A percentile compares a stretch with the other conserved stretches of the same genome.
phyloP scores from a whole-genome alignment of 2,329 filamentous ascomycete genomes.

The Sarocladiaceae sp. region DNA sequence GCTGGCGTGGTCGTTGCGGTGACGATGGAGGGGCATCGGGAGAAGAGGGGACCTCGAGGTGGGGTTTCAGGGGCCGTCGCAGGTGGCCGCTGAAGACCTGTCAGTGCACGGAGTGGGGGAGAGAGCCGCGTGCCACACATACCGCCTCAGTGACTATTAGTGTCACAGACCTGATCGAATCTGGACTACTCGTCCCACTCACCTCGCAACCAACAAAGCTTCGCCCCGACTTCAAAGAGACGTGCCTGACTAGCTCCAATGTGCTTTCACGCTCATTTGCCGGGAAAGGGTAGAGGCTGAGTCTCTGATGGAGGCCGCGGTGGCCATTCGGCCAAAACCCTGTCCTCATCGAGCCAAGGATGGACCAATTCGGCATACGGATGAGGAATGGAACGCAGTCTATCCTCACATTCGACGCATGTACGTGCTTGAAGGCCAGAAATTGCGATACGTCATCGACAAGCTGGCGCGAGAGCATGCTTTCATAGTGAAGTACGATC shows the following conservation, averaged over 20 bases:
- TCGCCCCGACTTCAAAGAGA: no score
- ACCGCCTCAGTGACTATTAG: no score
- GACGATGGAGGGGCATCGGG: conserved; percentile 27
- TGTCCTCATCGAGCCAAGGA: not conserved
- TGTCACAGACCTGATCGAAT: no score
- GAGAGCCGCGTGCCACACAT: no score
- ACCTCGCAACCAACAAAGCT: no score
- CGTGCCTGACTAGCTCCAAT: no score
- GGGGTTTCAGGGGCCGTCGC: conserved; percentile 10
- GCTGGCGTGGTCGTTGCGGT: conserved; percentile 22
- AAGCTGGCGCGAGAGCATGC: not conserved
- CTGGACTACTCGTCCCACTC: no score
- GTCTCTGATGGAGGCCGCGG: no score
- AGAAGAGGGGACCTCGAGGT: conserved; percentile 1
- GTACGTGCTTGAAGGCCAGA: not conserved
- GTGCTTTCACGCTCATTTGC: no score
- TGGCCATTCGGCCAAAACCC: not conserved
- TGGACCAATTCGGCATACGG: not conserved
- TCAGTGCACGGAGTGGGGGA: not conserved
- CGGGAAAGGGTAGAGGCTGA: no score
- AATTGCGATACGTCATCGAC: not conserved
- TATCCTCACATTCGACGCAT: not conserved
- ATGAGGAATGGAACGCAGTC: not conserved
- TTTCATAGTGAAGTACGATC: not conserved
- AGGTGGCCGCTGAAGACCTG: conserved; percentile 1